Base-by-base conservation (phyloP, 495 filamentous ascomycete species). In the Chaetomium fimeti region DNA sequence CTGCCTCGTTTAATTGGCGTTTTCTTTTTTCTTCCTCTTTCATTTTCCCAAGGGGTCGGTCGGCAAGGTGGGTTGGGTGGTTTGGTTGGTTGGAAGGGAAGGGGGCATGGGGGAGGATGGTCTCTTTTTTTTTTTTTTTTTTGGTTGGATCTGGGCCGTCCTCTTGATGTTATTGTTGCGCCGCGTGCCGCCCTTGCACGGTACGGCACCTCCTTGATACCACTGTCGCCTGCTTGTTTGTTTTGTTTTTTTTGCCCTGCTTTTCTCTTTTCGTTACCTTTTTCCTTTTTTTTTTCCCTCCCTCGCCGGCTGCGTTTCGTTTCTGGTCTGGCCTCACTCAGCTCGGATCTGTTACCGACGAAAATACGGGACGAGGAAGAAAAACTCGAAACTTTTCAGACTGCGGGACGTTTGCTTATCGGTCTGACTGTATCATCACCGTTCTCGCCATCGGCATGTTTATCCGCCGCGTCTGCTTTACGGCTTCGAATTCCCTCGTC, bases 171-270 rank as follows among this genome's bases (percentile, higher is more conserved):
- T 43, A 18, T 43, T 18, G 53, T 24, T 40, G 29, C n/a, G n/a
- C n/a, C n/a, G 22, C n/a, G 51, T 56, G 27, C 13, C 5, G 51
- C 15, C 25, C 18, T 32, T 18, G 22, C n/a, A 43, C 40, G 40
- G 40, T 43, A 43, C 40, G 40, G 9, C 40, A 43, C 40, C 40
- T 43, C 27, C 32, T 56, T 56, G 53, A 56, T 56, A 56, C 53
- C 53, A 56, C 53, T 40, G 32, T 48, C 16, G 57, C 57, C 20
- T 32, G 57, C 28, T n/a, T 52, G 47, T 60, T 60, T 49, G 24
- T 57, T 24, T 25, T 18, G 45, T 28, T 13, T 55, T 7, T 20
- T n/a, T 36, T n/a, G n/a, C n/a, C 18, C n/a, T 6, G 18, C 16
- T 2, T 43, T 43, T 11, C 1, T 43, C 38, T 40, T 43, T 43